Evolutionary conservation across 805 yeast genomes (phyloP), one percentile per base, ranked within the genome.

Genomic region (Candida coquimbonensis): DNA sequence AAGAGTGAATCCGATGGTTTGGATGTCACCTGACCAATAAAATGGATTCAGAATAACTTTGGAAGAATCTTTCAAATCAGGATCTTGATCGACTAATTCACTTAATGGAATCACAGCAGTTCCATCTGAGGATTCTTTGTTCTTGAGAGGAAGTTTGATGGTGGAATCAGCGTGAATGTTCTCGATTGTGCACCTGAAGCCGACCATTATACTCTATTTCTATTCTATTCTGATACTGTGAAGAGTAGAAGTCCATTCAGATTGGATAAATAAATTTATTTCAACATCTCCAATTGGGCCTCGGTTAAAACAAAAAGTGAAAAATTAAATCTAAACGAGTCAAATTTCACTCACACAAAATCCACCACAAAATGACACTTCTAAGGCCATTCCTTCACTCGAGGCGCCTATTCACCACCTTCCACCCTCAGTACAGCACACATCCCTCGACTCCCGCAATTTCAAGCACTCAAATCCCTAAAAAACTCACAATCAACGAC

Each of bases 21-120:
- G 96, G 26, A 87, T 64, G 46, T 83, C 74, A 24, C 96, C 96
- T 49, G 80, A 80, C 61, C 78, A 78, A 27, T 83, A 61, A 4
- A 75, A 63, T 8, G 93, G 93, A 50, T 78, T 75, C 59, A 83
- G 67, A 61, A 77, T 65, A 53, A 82, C 73, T 53, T 70, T 70
- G 36, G 78, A 60, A 8, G 73, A 72, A 40, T 75, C 57, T 34
- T 61, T 59, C 47, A 81, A 69, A 9, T 67, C 77, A 1, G 81
- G 78, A 5, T 74, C 64, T 9, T 44, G 36, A 38, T 53, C 37
- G 38, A 54, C 51, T 39, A 54, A 39, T 41, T 50, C 48, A 25
- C 51, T 45, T 6, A 59, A 49, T 6, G 60, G 60, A 27, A 61
- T 53, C 9, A 48, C 27, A 1, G 54, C 51, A 3, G 55, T 47